Evolutionary conservation across 306 rosid species (phyloP).

Genomic region (Dryas octopetala): DNA sequence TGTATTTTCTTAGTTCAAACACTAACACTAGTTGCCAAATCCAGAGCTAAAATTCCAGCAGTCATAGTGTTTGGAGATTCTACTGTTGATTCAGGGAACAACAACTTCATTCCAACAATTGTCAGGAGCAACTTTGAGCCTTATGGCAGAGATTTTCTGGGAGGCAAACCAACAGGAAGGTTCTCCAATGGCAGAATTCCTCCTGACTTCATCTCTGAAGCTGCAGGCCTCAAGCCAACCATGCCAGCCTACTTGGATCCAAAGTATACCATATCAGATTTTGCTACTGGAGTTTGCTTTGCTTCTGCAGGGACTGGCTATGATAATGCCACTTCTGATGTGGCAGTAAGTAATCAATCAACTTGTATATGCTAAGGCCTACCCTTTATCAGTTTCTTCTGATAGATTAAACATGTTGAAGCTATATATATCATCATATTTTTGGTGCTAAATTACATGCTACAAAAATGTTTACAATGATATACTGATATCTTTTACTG

Average conservation of each 20-base stretch:
- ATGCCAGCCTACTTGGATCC: constrained; percentile 69
- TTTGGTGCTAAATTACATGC: not conserved
- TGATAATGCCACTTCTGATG: constrained; percentile 57
- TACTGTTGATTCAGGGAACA: constrained; percentile 70
- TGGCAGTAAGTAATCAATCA: constrained; percentile 42
- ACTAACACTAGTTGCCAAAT: constrained; percentile 13
- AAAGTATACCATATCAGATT: constrained; percentile 41
- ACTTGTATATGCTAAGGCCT: not conserved
- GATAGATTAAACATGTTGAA: not conserved
- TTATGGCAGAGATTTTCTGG: constrained; percentile 55
- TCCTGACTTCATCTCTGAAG: constrained; percentile 57
- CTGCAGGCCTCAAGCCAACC: constrained; percentile 44
- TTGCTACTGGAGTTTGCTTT: constrained; percentile 66
- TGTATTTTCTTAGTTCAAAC: constrained; percentile 24
- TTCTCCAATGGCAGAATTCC: constrained; percentile 63
- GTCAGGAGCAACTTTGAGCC: constrained; percentile 59
- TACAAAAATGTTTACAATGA: not conserved
- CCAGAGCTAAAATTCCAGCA: constrained; percentile 44
- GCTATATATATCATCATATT: not conserved
- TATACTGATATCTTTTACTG: not conserved
- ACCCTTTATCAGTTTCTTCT: not conserved
- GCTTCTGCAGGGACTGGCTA: constrained; percentile 72
- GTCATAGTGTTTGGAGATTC: constrained; percentile 68
- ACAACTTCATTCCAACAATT: constrained; percentile 66
- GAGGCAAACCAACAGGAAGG: constrained; percentile 49